Evolutionary conservation across 2,329 filamentous ascomycete species (phyloP).

Genomic region (Cryphonectria nitschkei): DNA sequence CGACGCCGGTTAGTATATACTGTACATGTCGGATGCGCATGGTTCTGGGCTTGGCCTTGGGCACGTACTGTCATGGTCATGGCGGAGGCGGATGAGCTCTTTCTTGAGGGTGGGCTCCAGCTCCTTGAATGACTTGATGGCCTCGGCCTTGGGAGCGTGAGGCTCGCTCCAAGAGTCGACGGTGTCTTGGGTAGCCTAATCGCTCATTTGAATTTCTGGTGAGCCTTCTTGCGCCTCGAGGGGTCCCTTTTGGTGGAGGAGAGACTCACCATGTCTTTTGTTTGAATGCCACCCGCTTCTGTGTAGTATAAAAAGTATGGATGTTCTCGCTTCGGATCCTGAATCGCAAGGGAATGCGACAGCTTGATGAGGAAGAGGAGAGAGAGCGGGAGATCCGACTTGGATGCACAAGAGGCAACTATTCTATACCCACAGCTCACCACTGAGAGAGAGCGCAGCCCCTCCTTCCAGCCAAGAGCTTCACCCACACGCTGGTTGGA

Average conservation of each 20-base stretch:
- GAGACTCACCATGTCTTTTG: conserved; percentile 20
- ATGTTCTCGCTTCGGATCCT: background rate
- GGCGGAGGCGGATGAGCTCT: conserved; percentile 52
- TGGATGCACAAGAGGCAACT: background rate
- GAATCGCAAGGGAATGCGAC: background rate
- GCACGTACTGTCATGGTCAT: conserved; percentile 47
- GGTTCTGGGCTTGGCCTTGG: background rate
- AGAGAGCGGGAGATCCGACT: background rate
- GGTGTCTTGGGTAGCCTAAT: conserved; percentile 56
- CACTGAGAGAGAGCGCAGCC: conserved; percentile 24
- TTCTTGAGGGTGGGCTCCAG: conserved; percentile 56
- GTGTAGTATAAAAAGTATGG: background rate
- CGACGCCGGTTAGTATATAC: conserved; percentile 15
- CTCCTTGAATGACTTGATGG: conserved; percentile 53
- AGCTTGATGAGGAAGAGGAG: background rate
- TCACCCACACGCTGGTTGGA: background rate
- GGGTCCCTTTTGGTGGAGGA: no score
- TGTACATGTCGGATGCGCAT: background rate
- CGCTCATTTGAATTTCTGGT: background rate
- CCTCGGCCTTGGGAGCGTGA: conserved; percentile 55
- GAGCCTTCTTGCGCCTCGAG: conserved; percentile 6
- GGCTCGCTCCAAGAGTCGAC: conserved; percentile 49
- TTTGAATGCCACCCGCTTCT: background rate
- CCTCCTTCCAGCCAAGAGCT: conserved; percentile 20
- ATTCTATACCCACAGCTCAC: conserved; percentile 9